Base-by-base conservation (phyloP, 192 early-diverging fungal genomes). In the Chytriomyces sp. region DNA sequence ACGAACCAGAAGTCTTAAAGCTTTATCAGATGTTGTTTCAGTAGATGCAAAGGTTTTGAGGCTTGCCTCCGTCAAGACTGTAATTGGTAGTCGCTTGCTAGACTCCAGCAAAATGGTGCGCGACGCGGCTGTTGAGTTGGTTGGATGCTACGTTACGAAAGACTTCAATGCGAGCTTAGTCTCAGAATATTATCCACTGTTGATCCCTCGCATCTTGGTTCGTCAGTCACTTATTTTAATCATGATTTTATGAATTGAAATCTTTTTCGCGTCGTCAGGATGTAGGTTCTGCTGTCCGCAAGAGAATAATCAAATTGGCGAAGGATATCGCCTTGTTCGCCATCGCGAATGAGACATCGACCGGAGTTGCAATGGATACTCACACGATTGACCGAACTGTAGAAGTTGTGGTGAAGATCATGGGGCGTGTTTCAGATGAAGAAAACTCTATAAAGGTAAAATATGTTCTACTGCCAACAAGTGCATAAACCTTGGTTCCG, bases 61-160 rank as follows among this genome's bases (percentile, higher is more conserved):
- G 49, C 79, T 88, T 65, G 65, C 74, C 30, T 87, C 84, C 55
- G 89, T 96, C 28, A 85, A 84, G 22, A 83, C 77, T 52, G 87
- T 92, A 3, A 88, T 98, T 55, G 84, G 89, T 33, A 82, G 90
- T 26, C 81, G 93, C 22, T 72, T 98, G 34, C 86, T 91, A 54
- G 96, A 98, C 73, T 80, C 80, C 53, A 93, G 93, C 25, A 86
- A 93, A 22, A 84, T 86, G 8, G 96, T 98, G 19, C 88, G 96
- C 36, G 96, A 96, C 81, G 92, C 91, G 8, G 92, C 94, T 5
- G 89, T 95, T n/a, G 92, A 96, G 56, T 74, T 98, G 32, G 84
- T 96, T 36, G 92, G 92, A 22, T 91, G 90, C 60, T 93, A 94
- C 67, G 76, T 95, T 53, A 82, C 88, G 4, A 82, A 85, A 59